Percentiles rank a stretch among this genome's conserved stretches.
phyloP scores from a whole-genome alignment of 306 rosid genomes.

The Vigna hirtella region DNA sequence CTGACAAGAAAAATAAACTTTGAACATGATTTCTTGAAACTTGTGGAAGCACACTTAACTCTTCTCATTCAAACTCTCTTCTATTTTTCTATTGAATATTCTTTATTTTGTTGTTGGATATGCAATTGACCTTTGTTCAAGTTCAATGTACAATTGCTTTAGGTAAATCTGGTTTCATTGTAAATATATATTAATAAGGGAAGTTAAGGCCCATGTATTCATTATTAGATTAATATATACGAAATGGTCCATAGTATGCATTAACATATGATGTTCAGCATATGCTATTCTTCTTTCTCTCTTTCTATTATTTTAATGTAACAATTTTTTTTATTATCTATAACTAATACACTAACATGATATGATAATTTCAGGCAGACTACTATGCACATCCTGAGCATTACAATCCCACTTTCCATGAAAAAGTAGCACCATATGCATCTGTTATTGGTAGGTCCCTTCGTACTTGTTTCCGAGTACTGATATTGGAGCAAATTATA shows the following conservation, averaged over 20 bases:
- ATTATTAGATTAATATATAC: background rate
- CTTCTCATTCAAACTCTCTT: background rate
- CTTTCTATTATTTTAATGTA: background rate
- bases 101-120: background rate
- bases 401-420: constrained; percentile 83
- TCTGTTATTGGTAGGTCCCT: constrained; percentile 79
- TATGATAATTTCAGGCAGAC: constrained; percentile 70
- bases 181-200: background rate
- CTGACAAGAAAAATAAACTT: background rate
- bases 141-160: background rate
- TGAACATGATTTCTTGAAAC: background rate
- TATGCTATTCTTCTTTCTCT: background rate
- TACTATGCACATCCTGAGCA: constrained; percentile 94
- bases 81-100: background rate
- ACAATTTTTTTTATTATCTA: too few species aligned
- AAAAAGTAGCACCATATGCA: constrained; percentile 80
- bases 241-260: background rate
- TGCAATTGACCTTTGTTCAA: background rate
- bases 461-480: constrained; percentile 35
- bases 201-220: background rate
- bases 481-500: constrained; percentile 35
- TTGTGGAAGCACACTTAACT: background rate
- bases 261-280: background rate
- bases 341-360: constrained; percentile 35
- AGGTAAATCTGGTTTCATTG: background rate